Evolutionary conservation across 352 stramenopile species (phyloP), one percentile per base, ranked within the genome.

Genomic region (Phytophthora constricta): DNA sequence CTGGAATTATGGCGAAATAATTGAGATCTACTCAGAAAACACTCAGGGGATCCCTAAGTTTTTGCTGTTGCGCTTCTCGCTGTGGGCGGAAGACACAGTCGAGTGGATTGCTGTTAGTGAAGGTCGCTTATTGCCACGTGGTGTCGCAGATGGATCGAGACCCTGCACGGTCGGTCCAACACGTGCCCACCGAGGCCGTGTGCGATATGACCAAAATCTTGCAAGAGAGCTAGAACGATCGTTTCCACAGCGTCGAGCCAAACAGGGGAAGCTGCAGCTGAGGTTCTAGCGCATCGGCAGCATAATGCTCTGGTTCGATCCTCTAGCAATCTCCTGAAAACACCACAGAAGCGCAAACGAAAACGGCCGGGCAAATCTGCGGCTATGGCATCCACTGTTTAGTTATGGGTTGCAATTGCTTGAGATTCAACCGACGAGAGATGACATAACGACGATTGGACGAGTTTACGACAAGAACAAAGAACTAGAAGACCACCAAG

Each of bases 1-100:
- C 51, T 96, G 89, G 89, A 91, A 90, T 46, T 79, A 91, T n/a
- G 89, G 84, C 10, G 76, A 92, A 58, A 82, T 96, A 3, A 42
- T 91, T 10, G 81, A 95, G 22, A 59, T 82, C 11, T 86, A 82
- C 55, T 59, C 62, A 14, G 80, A 94, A 65, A 62, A 58, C 8
- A 72, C 37, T 4, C 49, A 58, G 4, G 22, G 64, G 2, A 52
- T 70, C 49, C 27, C 81, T 16, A 95, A 87, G 58, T 91, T 89
- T 66, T 72, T 93, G 28, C 66, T 87, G 34, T 61, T 96, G 53
- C 86, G 78, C 14, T 79, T 89, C 37, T 80, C 79, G n/a, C 45
- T 86, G 23, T 93, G 85, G 78, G 77, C 77, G 31, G 65, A 80
- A 9, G 78, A 85, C 28, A 72, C 68, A 0, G 73, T 79, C 16